phyloP scores from a whole-genome alignment of 441 rosid species.

The Pelargonium citronellum region DNA sequence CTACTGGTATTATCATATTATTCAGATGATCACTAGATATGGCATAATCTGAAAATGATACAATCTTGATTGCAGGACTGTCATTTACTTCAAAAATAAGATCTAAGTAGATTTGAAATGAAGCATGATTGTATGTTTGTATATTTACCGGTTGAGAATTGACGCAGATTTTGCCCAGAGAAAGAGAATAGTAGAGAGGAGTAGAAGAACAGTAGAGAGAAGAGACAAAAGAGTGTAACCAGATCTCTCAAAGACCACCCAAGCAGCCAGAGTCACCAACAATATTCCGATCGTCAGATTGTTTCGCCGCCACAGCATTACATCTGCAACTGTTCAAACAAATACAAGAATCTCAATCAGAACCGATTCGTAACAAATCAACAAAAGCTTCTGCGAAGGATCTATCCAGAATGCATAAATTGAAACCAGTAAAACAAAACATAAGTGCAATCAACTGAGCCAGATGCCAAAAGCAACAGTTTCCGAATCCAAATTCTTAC shows the following conservation, averaged over 20 bases:
- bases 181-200: conserved; percentile 66
- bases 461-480: background rate
- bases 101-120: background rate
- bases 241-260: conserved; percentile 84
- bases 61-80: background rate
- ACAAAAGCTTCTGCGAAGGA: background rate
- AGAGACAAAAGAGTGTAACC: conserved; percentile 82
- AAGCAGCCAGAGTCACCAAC: conserved; percentile 56
- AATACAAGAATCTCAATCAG: background rate
- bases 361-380: no score
- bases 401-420: background rate
- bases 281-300: conserved; percentile 59
- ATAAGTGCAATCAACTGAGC: background rate
- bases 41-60: background rate
- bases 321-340: conserved; percentile 75
- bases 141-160: conserved; percentile 62
- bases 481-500: background rate
- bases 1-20: no score
- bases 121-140: conserved; percentile 4
- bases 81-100: background rate
- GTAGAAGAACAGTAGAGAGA: conserved; percentile 77
- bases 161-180: conserved; percentile 97
- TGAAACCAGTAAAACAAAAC: no score
- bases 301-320: conserved; percentile 75
- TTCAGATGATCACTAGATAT: background rate